Evolutionary conservation across 495 filamentous ascomycete genomes (phyloP), one percentile per base, ranked within the genome.

Genomic region (Rhypophila decipiens): DNA sequence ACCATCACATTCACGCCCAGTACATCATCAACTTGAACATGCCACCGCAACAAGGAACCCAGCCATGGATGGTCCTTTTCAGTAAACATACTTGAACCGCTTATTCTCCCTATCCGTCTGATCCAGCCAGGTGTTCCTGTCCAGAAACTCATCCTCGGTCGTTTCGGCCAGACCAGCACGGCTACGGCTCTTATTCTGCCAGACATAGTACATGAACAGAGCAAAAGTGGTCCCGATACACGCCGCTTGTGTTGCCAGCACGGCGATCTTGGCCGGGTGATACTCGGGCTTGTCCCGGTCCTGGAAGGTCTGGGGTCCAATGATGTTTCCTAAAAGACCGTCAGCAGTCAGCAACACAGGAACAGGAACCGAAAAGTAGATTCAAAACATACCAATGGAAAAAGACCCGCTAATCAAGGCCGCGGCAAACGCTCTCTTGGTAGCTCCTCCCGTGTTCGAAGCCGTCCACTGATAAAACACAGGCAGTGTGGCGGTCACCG

Each of bases 271-370:
- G 4, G 83, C 82, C 1, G 80, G 80, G 11, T 59, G 73, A 53
- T 79, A 84, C 4, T 75, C 65, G 0, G 82, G 82, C 1, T 74
- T 76, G 55, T 84, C 79, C 10, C 53, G 60, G 1, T 68, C 72
- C 51, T 76, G 78, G 62, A 85, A 85, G 3, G 80, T 84, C 60
- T 85, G 81, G 4, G 83, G 83, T 0, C 82, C 79, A 55, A 85
- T 82, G 52, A 85, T 83, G 52, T 79, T 84, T n/a, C n/a, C n/a
- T n/a, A n/a, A n/a, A n/a, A n/a, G n/a, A n/a, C n/a, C n/a, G n/a
- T n/a, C n/a, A n/a, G n/a, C n/a, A n/a, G n/a, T n/a, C n/a, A n/a
- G n/a, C n/a, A n/a, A n/a, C n/a, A n/a, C n/a, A n/a, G n/a, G n/a
- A n/a, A n/a, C n/a, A n/a, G n/a, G n/a, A n/a, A n/a, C n/a, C n/a